Evolutionary conservation across 345 rosid species (phyloP).

Genomic region (Gynandropsis gynandra): DNA sequence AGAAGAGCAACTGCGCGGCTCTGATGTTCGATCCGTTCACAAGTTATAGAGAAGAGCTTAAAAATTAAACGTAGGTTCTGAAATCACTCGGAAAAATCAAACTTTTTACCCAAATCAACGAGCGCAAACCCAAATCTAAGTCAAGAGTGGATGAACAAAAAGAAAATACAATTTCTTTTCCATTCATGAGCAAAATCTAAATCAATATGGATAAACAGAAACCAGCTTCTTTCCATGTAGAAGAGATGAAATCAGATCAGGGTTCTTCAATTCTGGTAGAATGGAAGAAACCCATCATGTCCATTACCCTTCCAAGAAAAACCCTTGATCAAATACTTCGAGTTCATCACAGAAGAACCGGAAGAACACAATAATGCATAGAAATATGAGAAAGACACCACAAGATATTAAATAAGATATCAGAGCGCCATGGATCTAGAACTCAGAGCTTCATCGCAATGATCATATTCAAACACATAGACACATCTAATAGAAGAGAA

Average conservation of each 20-base stretch:
- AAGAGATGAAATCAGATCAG: slow-evolving; percentile 1
- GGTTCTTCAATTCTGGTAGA: slow-evolving; percentile 10
- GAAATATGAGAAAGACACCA: not conserved
- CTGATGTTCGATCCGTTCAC: too few relatives aligned
- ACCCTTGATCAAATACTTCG: not conserved
- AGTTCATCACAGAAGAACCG: slow-evolving; percentile 14
- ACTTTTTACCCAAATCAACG: too few relatives aligned
- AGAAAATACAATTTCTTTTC: slow-evolving; percentile 5
- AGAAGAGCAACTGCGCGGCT: too few relatives aligned
- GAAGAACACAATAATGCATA: not conserved
- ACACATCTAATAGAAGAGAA: too few relatives aligned
- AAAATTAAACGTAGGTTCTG: too few relatives aligned
- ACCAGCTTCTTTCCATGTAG: not conserved
- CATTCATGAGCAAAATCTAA: slow-evolving; percentile 3
- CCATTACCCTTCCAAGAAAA: not conserved
- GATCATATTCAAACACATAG: too few relatives aligned
- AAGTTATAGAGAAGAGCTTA: too few relatives aligned
- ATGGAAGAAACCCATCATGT: not conserved
- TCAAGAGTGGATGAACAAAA: too few relatives aligned
- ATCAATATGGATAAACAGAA: slow-evolving; percentile 7
- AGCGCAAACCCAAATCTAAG: too few relatives aligned
- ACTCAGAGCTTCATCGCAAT: too few relatives aligned
- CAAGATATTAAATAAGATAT: not conserved
- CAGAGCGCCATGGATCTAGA: not conserved
- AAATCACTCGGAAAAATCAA: too few relatives aligned